These are phyloP conservation scores for Aspergillus novofumigatus DNA, from an alignment of 2,329 filamentous ascomycete species.

Conservation along the genomic window DNA sequence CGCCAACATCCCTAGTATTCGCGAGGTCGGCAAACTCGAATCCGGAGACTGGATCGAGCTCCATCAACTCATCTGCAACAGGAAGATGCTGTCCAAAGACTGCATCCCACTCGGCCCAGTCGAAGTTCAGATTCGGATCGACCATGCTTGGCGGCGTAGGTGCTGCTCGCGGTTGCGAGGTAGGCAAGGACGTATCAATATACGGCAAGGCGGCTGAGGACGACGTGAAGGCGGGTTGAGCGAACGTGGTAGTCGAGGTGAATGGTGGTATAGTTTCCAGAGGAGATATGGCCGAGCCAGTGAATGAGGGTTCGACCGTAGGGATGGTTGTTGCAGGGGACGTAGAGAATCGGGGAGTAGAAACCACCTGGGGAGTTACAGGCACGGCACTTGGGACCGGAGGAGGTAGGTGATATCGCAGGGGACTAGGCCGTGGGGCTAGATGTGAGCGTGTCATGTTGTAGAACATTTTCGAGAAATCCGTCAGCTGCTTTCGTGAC, in stretches of 20 bases:
- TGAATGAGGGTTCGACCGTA: slow-evolving; percentile 5
- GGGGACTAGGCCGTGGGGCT: slow-evolving; percentile 19
- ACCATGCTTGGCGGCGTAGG: slow-evolving; percentile 36
- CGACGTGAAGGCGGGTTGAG: slow-evolving; percentile 4
- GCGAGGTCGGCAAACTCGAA: slow-evolving; percentile 31
- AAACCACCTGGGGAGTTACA: slow-evolving; percentile 3
- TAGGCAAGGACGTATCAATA: slow-evolving; percentile 20
- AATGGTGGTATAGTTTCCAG: slow-evolving; percentile 10
- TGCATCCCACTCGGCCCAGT: slow-evolving; percentile 49
- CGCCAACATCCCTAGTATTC: not conserved
- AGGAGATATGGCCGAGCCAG: slow-evolving; percentile 12
- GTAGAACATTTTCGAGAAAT: slow-evolving; percentile 35
- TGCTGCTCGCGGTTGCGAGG: slow-evolving; percentile 12
- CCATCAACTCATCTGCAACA: slow-evolving; percentile 42
- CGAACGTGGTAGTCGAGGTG: slow-evolving; percentile 5
- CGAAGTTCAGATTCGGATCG: slow-evolving; percentile 42
- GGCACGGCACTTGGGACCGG: slow-evolving; percentile 7
- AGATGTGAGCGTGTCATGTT: slow-evolving; percentile 32
- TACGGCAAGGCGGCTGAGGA: slow-evolving; percentile 14
- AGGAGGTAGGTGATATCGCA: slow-evolving; percentile 21
- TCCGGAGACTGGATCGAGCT: slow-evolving; percentile 36
- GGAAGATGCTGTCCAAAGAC: slow-evolving; percentile 46
- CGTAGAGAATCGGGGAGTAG: slow-evolving; percentile 12
- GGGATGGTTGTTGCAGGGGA: slow-evolving; percentile 7
- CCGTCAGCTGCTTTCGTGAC: slow-evolving; percentile 18